phyloP scores from a whole-genome alignment of 2,329 filamentous ascomycete genomes.

The Waltergamsia citrina region DNA sequence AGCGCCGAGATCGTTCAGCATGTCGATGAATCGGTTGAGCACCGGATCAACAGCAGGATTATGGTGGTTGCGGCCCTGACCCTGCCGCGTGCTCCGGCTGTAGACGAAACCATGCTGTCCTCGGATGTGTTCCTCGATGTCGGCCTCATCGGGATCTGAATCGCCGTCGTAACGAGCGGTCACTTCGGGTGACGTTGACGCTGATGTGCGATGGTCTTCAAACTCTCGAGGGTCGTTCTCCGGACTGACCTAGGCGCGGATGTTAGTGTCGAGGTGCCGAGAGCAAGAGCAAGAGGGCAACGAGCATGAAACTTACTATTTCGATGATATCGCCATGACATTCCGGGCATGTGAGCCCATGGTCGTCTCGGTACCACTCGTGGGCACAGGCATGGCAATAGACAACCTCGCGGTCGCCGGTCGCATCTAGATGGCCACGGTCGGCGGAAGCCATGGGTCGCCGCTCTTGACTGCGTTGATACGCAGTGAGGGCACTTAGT shows the following conservation, averaged over 20 bases:
- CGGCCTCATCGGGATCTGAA: conserved; percentile 49
- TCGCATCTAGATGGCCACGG: conserved; percentile 36
- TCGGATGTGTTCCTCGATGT: conserved; percentile 44
- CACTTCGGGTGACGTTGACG: conserved; percentile 18
- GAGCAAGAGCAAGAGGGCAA: too few relatives aligned
- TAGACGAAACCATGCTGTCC: conserved; percentile 31
- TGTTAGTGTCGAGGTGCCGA: conserved; percentile 15
- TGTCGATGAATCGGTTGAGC: conserved; percentile 31
- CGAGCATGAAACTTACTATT: conserved; percentile 54
- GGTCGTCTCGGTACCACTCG: conserved; percentile 71
- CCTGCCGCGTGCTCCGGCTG: conserved; percentile 22
- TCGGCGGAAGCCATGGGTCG: conserved; percentile 21
- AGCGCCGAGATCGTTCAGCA: conserved; percentile 28
- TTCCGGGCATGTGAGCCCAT: conserved; percentile 61
- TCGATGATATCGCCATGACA: conserved; percentile 76
- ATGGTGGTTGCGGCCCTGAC: conserved; percentile 14
- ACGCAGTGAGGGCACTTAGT: conserved; percentile 45
- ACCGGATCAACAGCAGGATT: conserved; percentile 25
- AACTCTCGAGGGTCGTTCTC: conserved; percentile 53
- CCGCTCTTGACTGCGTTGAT: conserved; percentile 33
- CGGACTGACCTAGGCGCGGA: conserved; percentile 33
- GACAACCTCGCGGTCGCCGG: conserved; percentile 57
- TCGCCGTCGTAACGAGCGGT: conserved; percentile 23
- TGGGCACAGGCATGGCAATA: conserved; percentile 75
- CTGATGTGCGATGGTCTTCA: conserved; percentile 16